Evolutionary conservation across 2,329 filamentous ascomycete genomes (phyloP).

Genomic region (Phialophora tarda): DNA sequence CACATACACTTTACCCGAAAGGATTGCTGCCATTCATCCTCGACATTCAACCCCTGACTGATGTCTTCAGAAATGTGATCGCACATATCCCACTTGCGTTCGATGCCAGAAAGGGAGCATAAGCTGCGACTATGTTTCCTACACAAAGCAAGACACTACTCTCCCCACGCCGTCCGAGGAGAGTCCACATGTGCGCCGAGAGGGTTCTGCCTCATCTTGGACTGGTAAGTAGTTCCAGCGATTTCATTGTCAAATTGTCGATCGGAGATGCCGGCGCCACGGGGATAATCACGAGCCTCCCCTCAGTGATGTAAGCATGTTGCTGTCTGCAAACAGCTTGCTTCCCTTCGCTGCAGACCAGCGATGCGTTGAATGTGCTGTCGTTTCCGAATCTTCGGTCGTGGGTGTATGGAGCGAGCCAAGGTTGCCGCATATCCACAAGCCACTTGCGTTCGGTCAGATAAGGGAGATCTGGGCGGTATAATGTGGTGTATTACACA

Average conservation of each 20-base stretch:
- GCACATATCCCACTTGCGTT: slow-evolving; percentile 38
- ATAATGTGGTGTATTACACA: neutral
- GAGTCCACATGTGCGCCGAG: slow-evolving; percentile 27
- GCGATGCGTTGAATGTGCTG: neutral
- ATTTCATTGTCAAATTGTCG: neutral
- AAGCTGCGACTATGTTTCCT: slow-evolving; percentile 39
- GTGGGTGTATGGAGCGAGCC: too few relatives aligned
- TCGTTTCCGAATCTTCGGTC: neutral
- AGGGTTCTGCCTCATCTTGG: slow-evolving; percentile 31
- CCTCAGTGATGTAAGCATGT: neutral
- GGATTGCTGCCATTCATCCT: neutral
- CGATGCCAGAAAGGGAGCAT: slow-evolving; percentile 39
- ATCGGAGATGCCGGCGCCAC: neutral
- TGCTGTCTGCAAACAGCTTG: neutral
- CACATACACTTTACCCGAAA: neutral
- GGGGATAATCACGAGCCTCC: neutral
- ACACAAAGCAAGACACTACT: slow-evolving; percentile 30
- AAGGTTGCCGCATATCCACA: neutral
- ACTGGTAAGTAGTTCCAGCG: slow-evolving; percentile 7
- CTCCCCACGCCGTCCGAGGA: slow-evolving; percentile 30
- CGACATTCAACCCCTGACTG: neutral
- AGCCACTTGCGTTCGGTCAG: neutral
- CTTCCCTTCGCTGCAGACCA: neutral
- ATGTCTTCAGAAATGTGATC: slow-evolving; percentile 34
- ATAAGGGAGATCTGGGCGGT: neutral